phyloP scores from a whole-genome alignment of 768 basidiomycete species.

The Terana coerulea region DNA sequence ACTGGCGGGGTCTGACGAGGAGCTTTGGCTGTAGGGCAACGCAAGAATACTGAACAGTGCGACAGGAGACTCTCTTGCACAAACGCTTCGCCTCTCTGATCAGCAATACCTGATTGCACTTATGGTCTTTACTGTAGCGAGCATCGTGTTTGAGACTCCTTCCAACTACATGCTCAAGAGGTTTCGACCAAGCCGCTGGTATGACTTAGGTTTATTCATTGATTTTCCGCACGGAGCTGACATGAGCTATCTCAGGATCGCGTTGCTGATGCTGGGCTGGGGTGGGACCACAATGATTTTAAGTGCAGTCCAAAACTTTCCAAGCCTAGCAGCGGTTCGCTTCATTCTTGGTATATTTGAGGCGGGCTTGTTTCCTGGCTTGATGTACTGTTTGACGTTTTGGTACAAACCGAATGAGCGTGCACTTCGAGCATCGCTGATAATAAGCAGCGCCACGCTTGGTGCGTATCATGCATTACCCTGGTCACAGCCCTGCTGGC shows the following conservation, averaged over 20 bases:
- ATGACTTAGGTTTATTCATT: too few species aligned
- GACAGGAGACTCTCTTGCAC: constrained; percentile 14
- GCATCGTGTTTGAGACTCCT: constrained; percentile 28
- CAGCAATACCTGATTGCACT: constrained; percentile 16
- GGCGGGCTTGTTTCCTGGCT: constrained; percentile 70
- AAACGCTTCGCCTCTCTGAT: constrained; percentile 8
- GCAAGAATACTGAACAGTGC: constrained; percentile 18
- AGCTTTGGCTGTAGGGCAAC: neutral
- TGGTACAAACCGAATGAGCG: constrained; percentile 27
- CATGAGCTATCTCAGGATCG: constrained; percentile 18
- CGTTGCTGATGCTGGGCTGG: constrained; percentile 37
- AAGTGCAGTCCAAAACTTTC: constrained; percentile 39
- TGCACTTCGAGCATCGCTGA: constrained; percentile 20
- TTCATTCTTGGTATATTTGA: constrained; percentile 62
- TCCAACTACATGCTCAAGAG: constrained; percentile 38
- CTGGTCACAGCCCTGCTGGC: too few species aligned
- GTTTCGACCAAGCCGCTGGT: constrained; percentile 33
- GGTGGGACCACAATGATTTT: constrained; percentile 35
- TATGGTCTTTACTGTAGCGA: constrained; percentile 16
- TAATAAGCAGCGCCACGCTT: constrained; percentile 22
- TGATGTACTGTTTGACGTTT: constrained; percentile 48
- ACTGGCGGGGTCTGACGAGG: neutral
- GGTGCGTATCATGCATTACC: constrained; percentile 13
- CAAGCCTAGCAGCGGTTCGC: constrained; percentile 55
- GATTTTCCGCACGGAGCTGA: too few species aligned